phyloP scores from a whole-genome alignment of 2,329 filamentous ascomycete species.

The Pseudogymnoascus sp. region DNA sequence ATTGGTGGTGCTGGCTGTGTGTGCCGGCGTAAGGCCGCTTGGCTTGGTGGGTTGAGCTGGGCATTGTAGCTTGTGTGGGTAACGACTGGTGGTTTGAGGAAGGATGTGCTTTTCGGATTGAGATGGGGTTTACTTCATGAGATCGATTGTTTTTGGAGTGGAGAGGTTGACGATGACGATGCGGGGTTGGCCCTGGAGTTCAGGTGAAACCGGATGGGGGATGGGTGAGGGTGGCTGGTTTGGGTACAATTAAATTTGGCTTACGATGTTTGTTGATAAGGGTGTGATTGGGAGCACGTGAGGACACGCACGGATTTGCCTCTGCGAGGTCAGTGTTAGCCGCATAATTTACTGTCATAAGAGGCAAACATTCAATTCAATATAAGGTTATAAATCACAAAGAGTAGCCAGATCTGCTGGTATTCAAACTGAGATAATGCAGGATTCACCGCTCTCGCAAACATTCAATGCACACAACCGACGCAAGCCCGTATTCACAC shows the following conservation, averaged over 20 bases:
- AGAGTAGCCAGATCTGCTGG: neutral
- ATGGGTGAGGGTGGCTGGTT: neutral
- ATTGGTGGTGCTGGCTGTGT: constrained; percentile 45
- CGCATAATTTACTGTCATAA: neutral
- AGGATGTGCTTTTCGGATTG: neutral
- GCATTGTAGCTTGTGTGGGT: constrained; percentile 16
- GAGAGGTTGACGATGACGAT: constrained; percentile 5
- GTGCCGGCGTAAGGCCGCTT: constrained; percentile 59
- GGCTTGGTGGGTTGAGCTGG: constrained; percentile 23
- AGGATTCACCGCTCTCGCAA: neutral
- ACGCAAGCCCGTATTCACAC: neutral
- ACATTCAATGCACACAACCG: neutral
- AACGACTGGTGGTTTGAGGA: neutral
- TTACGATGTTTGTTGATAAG: neutral
- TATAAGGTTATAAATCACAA: neutral
- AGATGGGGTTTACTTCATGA: neutral
- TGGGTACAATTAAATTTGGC: neutral
- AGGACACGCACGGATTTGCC: neutral
- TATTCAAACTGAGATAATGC: neutral
- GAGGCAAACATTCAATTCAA: neutral
- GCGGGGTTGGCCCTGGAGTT: constrained; percentile 2
- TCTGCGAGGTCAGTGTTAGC: neutral
- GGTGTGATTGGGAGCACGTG: neutral
- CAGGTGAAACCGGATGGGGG: constrained; percentile 4
- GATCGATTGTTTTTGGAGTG: neutral